These are phyloP conservation scores for Dioscorea cayenensis DNA, from an alignment of 116 monocot genomes.

Conservation along the genomic window DNA sequence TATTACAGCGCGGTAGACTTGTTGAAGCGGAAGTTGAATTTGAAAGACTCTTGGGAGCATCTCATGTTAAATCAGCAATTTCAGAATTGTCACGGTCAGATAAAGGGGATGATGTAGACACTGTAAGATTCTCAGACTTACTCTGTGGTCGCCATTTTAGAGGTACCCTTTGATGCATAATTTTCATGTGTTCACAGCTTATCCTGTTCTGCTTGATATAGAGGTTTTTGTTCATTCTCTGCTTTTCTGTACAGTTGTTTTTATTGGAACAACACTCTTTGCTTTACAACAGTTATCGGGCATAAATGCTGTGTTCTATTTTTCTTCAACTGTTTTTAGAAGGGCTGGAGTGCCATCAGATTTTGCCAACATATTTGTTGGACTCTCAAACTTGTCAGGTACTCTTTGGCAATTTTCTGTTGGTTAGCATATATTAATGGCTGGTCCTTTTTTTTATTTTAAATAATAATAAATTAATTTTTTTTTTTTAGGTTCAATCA, in stretches of 20 bases:
- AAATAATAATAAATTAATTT: no score
- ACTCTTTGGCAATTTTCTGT: slow-evolving; percentile 6
- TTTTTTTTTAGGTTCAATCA: slow-evolving; percentile 51
- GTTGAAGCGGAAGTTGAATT: slow-evolving; percentile 83
- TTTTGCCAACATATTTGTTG: slow-evolving; percentile 76
- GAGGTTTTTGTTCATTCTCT: slow-evolving; percentile 43
- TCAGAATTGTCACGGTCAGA: slow-evolving; percentile 69
- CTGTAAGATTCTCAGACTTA: slow-evolving; percentile 69
- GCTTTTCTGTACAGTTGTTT: slow-evolving; percentile 77
- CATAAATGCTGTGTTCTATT: slow-evolving; percentile 98
- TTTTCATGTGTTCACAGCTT: not conserved
- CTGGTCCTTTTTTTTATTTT: not conserved
- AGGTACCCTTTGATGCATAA: slow-evolving; percentile 31
- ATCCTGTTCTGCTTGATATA: not conserved
- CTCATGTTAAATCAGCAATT: slow-evolving; percentile 73
- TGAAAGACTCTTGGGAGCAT: slow-evolving; percentile 69
- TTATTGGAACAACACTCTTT: slow-evolving; percentile 94
- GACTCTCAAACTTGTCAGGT: slow-evolving; percentile 87
- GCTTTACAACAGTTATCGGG: slow-evolving; percentile 99
- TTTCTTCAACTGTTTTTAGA: slow-evolving; percentile 85
- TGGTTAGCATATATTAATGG: not conserved
- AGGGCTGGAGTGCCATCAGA: slow-evolving; percentile 77
- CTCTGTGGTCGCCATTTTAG: slow-evolving; percentile 72
- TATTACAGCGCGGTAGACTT: slow-evolving; percentile 66
- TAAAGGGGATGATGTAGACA: slow-evolving; percentile 73